Base-by-base conservation (phyloP, 192 early-diverging fungal genomes). In the Entomortierella lignicola region DNA sequence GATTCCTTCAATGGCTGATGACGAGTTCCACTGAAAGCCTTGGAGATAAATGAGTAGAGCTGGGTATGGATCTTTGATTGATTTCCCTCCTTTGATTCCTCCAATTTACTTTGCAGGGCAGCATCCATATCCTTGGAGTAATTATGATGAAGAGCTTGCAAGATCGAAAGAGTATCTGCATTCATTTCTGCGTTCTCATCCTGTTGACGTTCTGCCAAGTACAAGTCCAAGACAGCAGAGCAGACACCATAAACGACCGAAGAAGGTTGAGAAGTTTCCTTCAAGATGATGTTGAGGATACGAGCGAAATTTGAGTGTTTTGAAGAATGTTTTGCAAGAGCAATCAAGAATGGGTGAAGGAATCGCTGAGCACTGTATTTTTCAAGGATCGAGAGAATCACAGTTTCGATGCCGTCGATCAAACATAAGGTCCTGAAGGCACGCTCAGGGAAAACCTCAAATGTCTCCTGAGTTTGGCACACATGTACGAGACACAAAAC, bases 1-100 rank as follows among this genome's bases (percentile, higher is more conserved):
- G 88, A 85, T 47, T 91, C 90, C 60, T 88, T 83, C 15, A 96
- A 72, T 2, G 91, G 66, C 62, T 91, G 85, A 61, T 88, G 86
- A 8, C 84, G 80, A 20, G 70, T 81, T 47, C 90, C 91, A 27
- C 85, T 69, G 67, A 91, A 90, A 12, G 82, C 81, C 39, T 79
- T 69, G 4, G 85, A 62, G 13, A 89, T 79, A 42, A 93, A 85
- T 10, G 87, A 63, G 71, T 88, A 93, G 7, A 92, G 77, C 11
- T 63, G 66, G 23, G 80, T 64, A 53, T 71, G 47, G 20, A 60
- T 55, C 53, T 71, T 56, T 13, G 66, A 48, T 25, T 70, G 63
- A 5, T 70, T 37, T 2, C 72, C 63, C 4, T 47, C 66, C 32
- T 72, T 71, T 6, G 74, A 41, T 18, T 71, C 58, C n/a, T 75